phyloP scores from a whole-genome alignment of 2,329 filamentous ascomycete genomes.

The Botryotinia convoluta region DNA sequence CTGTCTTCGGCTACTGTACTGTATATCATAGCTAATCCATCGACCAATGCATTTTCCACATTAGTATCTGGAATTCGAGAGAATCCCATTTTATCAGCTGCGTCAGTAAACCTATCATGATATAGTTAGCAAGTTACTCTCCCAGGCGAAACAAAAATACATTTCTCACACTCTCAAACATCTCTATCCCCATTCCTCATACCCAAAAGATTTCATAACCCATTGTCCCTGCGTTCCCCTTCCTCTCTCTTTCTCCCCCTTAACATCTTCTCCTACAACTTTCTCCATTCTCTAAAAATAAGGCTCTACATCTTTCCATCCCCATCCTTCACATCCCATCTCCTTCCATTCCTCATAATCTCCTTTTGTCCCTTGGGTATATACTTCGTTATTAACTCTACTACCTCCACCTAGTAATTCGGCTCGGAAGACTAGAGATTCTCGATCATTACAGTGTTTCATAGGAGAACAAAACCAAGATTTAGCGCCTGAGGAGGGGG shows the following conservation, averaged over 20 bases:
- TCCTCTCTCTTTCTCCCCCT: background rate
- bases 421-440: background rate
- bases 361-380: conserved; percentile 39
- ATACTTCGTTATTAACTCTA: conserved; percentile 43
- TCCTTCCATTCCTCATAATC: conserved; percentile 47
- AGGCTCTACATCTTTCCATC: conserved; percentile 42
- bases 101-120: background rate
- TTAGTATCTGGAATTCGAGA: conserved; percentile 10
- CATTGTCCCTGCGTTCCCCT: background rate
- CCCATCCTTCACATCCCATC: conserved; percentile 47
- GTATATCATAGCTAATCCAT: conserved; percentile 20
- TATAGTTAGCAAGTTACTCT: background rate
- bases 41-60: conserved; percentile 12
- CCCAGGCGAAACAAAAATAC: background rate
- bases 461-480: background rate
- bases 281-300: conserved; percentile 41
- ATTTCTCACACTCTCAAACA: conserved; percentile 1
- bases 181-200: background rate
- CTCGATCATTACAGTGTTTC: background rate
- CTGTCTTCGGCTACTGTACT: conserved; percentile 6
- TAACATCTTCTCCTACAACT: background rate
- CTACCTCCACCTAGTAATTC: conserved; percentile 41
- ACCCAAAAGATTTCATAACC: background rate
- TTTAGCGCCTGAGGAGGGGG: background rate
- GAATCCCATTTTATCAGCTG: conserved; percentile 13